Evolutionary conservation across 208 protist genomes (phyloP), one percentile per base, ranked within the genome.

Genomic region (Strigomonas oncopelti): DNA sequence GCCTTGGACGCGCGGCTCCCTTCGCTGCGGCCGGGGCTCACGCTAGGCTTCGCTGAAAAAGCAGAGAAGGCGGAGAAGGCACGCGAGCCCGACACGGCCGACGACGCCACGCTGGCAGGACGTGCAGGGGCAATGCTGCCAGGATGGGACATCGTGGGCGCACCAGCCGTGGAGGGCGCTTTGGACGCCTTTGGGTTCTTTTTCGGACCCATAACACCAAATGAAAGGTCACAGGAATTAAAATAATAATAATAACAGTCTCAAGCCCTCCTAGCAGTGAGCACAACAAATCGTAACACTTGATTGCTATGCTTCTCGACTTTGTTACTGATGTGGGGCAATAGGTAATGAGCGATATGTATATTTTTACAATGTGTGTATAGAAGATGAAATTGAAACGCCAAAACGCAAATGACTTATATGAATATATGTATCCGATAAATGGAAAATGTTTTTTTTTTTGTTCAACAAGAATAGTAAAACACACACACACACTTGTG

Each of bases 11-110:
- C 14, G 48, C 36, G 24, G 13, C 16, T 56, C 46, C 53, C 8
- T 48, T 18, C 4, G 5, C 46, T 57, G 46, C 48, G 16, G 27
- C 36, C 7, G 2, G n/a, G 7, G 7, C 42, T 45, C 11, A 1
- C 18, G 31, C 32, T 36, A 4, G 28, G 36, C 32, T 4, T 5
- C 9, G 59, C 16, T 5, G 29, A 28, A 5, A 28, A 46, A 31
- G 18, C 3, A 38, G 18, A 46, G 24, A 36, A 65, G 46, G 61
- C 42, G 61, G 60, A 45, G 60, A 65, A 65, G 8, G 18, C 38
- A 14, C 22, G 13, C 13, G 5, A 13, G 5, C 58, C 18, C 4
- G 11, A 46, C 32, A 24, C 48, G 14, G 2, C 7, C 42, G n/a
- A 3, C 2, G 32, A 24, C 16, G 11, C 20, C 31, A 13, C 16